phyloP scores from a whole-genome alignment of 2,329 filamentous ascomycete genomes.

The Exophiala oligosperma region DNA sequence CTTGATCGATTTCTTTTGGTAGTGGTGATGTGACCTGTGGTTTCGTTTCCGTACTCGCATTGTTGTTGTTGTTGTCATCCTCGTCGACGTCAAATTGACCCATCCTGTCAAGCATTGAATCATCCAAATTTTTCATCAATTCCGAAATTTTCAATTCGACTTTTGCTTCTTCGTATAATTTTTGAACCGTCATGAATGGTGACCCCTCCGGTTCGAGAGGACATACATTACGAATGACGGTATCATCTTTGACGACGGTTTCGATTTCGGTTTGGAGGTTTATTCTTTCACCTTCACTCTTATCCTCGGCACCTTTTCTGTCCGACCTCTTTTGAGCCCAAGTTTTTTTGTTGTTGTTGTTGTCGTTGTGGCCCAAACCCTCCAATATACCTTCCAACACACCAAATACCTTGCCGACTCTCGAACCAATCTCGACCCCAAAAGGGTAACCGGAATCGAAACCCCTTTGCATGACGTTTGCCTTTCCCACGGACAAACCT shows the following conservation, averaged over 20 bases:
- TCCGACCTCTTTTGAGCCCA: too few species aligned
- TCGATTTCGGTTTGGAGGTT: too few species aligned
- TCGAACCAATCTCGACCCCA: slow-evolving; percentile 75
- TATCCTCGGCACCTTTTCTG: too few species aligned
- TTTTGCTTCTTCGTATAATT: slow-evolving; percentile 17
- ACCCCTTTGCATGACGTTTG: slow-evolving; percentile 73
- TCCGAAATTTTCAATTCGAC: slow-evolving; percentile 21
- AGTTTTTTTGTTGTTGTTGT: too few species aligned
- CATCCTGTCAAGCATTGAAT: slow-evolving; percentile 20
- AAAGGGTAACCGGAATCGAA: slow-evolving; percentile 90
- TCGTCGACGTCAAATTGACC: not conserved
- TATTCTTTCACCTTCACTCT: too few species aligned
- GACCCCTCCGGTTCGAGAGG: not conserved
- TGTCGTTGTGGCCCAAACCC: not conserved
- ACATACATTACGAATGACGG: too few species aligned
- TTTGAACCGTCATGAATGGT: slow-evolving; percentile 2
- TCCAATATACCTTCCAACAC: slow-evolving; percentile 69
- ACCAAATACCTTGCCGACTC: slow-evolving; percentile 73
- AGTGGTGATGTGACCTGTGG: not conserved
- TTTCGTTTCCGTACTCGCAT: too few species aligned
- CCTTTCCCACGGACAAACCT: slow-evolving; percentile 76
- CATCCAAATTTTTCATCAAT: slow-evolving; percentile 24
- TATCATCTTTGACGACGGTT: too few species aligned
- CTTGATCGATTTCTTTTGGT: slow-evolving; percentile 16
- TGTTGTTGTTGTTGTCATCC: not conserved